These are phyloP conservation scores for Colletotrichum brevisporum DNA, from an alignment of 2,329 filamentous ascomycete genomes.

Conservation along the genomic window DNA sequence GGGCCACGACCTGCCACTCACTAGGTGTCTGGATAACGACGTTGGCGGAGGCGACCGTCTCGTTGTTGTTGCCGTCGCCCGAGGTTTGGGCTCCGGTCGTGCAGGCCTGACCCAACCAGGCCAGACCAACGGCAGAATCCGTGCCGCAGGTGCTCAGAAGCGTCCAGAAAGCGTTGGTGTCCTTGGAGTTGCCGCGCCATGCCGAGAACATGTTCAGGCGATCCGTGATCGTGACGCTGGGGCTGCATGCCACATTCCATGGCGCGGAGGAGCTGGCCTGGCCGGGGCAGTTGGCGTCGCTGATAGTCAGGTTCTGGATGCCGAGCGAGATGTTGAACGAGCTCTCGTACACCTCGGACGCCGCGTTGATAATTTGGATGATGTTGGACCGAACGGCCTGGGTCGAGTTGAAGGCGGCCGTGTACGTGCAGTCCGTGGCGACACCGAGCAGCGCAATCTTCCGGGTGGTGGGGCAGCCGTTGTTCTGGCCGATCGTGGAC, in stretches of 20 bases:
- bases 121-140: conserved; percentile 87
- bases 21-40: conserved; percentile 86
- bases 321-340: conserved; percentile 97
- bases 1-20: conserved; percentile 97
- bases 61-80: conserved; percentile 65
- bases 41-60: conserved; percentile 88
- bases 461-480: conserved; percentile 90
- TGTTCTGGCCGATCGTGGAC: conserved; percentile 82
- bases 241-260: conserved; percentile 86
- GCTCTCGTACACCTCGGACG: conserved; percentile 88
- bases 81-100: conserved; percentile 70
- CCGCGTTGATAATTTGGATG: conserved; percentile 86
- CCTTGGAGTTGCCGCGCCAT: conserved; percentile 85
- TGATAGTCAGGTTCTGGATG: conserved; percentile 87
- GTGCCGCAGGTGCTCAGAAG: conserved; percentile 87
- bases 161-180: conserved; percentile 94
- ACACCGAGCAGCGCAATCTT: conserved; percentile 93
- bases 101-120: conserved; percentile 94
- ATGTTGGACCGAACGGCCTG: conserved; percentile 80
- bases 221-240: conserved; percentile 75
- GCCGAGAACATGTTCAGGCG: conserved; percentile 89
- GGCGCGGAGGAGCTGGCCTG: conserved; percentile 75
- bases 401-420: conserved; percentile 75
- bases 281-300: conserved; percentile 80
- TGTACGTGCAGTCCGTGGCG: conserved; percentile 94